phyloP scores from a whole-genome alignment of 371 early-diverging fungal genomes.

The Mortierella sp. region DNA sequence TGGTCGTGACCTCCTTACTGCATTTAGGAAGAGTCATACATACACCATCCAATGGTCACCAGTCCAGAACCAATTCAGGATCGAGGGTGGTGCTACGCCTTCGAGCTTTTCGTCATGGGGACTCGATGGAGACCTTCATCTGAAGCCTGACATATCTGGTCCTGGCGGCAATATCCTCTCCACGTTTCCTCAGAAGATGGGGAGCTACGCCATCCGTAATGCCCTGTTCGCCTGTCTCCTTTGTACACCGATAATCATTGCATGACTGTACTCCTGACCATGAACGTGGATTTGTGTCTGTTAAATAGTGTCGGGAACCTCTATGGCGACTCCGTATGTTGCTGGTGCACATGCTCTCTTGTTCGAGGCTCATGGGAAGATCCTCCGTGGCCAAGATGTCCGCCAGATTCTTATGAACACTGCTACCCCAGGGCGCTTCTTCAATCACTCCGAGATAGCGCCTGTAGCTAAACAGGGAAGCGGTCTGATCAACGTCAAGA shows the following conservation, averaged over 20 bases:
- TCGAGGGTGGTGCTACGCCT: conserved; percentile 60
- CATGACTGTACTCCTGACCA: too few relatives aligned
- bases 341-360: conserved; percentile 75
- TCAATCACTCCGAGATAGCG: conserved; percentile 51
- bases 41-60: conserved; percentile 17
- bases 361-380: conserved; percentile 50
- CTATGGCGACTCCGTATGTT: conserved; percentile 70
- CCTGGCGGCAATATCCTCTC: conserved; percentile 82
- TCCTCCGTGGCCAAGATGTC: conserved; percentile 18
- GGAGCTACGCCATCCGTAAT: conserved; percentile 64
- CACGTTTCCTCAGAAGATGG: conserved; percentile 61
- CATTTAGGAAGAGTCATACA: conserved; percentile 11
- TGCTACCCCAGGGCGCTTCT: conserved; percentile 47
- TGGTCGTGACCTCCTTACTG: conserved; percentile 42
- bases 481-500: conserved; percentile 75
- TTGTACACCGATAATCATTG: too few relatives aligned
- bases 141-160: conserved; percentile 77
- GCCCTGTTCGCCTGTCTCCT: too few relatives aligned
- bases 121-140: conserved; percentile 72
- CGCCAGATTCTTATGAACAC: conserved; percentile 63
- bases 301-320: too few relatives aligned
- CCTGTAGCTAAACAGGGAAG: conserved; percentile 74
- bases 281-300: too few relatives aligned
- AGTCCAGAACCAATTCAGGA: conserved; percentile 11
- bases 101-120: conserved; percentile 75